Conservation (phyloP, 2,329 filamentous ascomycete genomes). For the Alternaria dauci region DNA sequence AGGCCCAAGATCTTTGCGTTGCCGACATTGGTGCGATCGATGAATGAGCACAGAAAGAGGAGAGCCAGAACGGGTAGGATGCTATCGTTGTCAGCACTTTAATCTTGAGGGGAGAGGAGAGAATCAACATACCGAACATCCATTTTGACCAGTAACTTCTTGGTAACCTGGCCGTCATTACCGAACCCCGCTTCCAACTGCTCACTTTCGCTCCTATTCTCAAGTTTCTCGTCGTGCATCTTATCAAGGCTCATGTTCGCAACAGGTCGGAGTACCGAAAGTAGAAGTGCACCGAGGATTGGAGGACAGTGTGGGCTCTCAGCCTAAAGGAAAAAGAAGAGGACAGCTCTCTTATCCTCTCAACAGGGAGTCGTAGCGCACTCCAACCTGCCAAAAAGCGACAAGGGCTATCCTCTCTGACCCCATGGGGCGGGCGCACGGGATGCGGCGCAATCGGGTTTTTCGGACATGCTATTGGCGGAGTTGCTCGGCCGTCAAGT, state of each 20-base stretch:
- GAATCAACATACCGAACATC: constrained; percentile 56
- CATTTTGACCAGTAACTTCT: constrained; percentile 61
- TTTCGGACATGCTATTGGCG: background rate
- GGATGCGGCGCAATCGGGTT: background rate
- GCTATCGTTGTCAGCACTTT: constrained; percentile 45
- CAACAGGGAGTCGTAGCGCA: background rate
- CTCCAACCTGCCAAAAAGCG: background rate
- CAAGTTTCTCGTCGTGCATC: constrained; percentile 39
- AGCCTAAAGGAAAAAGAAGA: background rate
- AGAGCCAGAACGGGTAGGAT: constrained; percentile 70
- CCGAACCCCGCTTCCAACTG: constrained; percentile 29
- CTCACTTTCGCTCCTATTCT: constrained; percentile 22
- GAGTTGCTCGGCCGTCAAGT: background rate
- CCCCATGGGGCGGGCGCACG: constrained; percentile 7
- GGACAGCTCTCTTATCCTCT: background rate
- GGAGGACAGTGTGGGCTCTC: background rate
- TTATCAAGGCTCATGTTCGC: constrained; percentile 23
- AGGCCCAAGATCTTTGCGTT: constrained; percentile 73
- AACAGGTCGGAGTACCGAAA: background rate
- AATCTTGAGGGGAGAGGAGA: background rate
- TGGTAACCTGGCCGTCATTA: constrained; percentile 20
- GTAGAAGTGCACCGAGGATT: background rate
- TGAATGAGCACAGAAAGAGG: constrained; percentile 70
- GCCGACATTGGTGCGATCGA: constrained; percentile 76
- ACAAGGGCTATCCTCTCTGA: background rate